Evolutionary conservation across 306 rosid genomes (phyloP), one percentile per base, ranked within the genome.

Genomic region (Cucurbita maxima): DNA sequence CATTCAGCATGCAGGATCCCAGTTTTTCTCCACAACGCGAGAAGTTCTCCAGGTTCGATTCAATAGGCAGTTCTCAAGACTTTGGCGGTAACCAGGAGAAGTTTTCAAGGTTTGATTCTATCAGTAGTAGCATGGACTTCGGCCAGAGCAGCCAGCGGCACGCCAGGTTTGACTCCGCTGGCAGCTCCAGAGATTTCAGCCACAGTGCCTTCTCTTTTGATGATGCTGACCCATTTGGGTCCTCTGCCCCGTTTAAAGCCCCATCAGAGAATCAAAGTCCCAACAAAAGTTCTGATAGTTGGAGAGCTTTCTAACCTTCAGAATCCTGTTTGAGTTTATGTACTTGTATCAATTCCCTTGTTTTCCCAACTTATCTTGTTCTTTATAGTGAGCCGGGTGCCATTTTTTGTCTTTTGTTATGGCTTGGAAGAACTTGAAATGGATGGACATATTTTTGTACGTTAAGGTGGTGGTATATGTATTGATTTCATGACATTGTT

Each of bases 181-280:
- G 74, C 78, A 88, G 92, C 88, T 86, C 82, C 71, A 80, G 10
- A 34, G 34, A 30, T 30, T 30, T 30, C 34, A 30, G 34, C 34
- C 34, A 30, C 34, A 30, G 34, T 30, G 34, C 34, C 34, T 30
- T 30, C 34, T 30, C 34, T 30, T 93, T 88, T 15, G 97, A 93
- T 8, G 97, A 93, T 30, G 8, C 94, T 16, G 97, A 87, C 77
- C 88, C 96, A 51, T 93, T 93, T 41, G 97, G 98, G 20, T 85
- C 97, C 40, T 86, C 97, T 72, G 96, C 86, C 40, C 92, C 98
- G 25, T 93, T 93, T 52, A 93, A 88, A 82, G 96, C 88, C 69
- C 81, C 97, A 43, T 85, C 94, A 20, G 97, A 87, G 37, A 77
- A 43, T 79, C 90, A 84, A 40, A 80, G 88, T 58, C 83, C 92